Evolutionary conservation across 805 yeast genomes (phyloP).

Genomic region (Myxozyma monticola): DNA sequence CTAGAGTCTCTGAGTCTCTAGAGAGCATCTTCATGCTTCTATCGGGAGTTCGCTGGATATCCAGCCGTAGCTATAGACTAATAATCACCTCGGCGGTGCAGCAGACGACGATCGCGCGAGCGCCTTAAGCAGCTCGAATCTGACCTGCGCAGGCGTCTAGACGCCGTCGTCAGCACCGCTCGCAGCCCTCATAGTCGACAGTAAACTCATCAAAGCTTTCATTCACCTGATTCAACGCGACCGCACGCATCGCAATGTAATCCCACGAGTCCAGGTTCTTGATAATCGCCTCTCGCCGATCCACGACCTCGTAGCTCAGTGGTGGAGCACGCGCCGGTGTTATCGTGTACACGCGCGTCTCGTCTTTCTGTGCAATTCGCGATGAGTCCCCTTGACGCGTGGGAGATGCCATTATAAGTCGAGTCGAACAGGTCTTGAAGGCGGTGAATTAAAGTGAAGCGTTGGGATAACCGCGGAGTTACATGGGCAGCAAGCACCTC

Average conservation of each 20-base stretch:
- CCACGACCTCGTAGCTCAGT: slow-evolving; percentile 24
- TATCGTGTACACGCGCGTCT: too few species aligned
- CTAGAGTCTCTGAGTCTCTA: too few species aligned
- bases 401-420: too few species aligned
- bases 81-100: too few species aligned
- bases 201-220: background rate
- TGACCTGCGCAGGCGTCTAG: slow-evolving; percentile 21
- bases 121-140: slow-evolving; percentile 14
- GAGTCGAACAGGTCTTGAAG: too few species aligned
- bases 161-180: background rate
- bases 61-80: too few species aligned
- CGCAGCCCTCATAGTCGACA: background rate
- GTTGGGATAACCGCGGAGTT: too few species aligned
- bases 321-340: slow-evolving; percentile 2
- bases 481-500: background rate
- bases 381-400: too few species aligned
- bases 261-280: slow-evolving; percentile 24
- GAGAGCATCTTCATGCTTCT: too few species aligned
- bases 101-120: slow-evolving; percentile 3
- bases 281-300: slow-evolving; percentile 26
- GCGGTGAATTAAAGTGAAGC: too few species aligned
- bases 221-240: slow-evolving; percentile 23
- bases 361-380: too few species aligned
- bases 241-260: slow-evolving; percentile 18
- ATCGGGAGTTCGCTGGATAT: too few species aligned